Base-by-base conservation (phyloP, 2,329 filamentous ascomycete species). In the Lachnellula hyalina region DNA sequence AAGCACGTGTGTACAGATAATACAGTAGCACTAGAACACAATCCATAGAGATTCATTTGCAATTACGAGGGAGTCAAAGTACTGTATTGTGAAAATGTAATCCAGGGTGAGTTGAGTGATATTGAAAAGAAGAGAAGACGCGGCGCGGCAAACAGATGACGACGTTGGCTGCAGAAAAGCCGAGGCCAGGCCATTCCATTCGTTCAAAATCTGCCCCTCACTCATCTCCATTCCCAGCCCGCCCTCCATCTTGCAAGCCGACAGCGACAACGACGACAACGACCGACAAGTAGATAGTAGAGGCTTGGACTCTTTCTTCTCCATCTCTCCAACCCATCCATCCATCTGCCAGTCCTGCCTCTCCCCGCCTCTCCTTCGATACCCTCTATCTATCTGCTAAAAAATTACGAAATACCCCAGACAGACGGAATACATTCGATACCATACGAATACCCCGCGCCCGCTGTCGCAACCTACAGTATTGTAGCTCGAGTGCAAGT, bases 101-200 rank as follows among this genome's bases (percentile, higher is more conserved):
- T 44, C 17, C 19, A 44, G 8, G 28, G 28, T 32, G 28, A 32
- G 28, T 32, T 32, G 28, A 32, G 28, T 32, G 28, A 32, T 11
- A 32, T 32, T 32, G 28, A 11, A 32, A 11, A 36, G 19, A 17
- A n/a, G 11, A 3, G 35, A 54, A 41, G 45, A 9, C 23, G 21
- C 23, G 34, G 34, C 21, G 48, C 12, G 17, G 41, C 28, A 51
- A 55, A 55, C n/a, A 14, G 4, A 49, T 17, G 34, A 40, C 48
- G 53, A 55, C 53, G 53, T 51, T 32, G 8, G 9, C 9, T 49
- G 48, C 48, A 44, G 28, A 25, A 41, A 49, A 46, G 42, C 52
- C 48, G 40, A 42, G 32, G 23, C 17, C 45, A 40, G 15, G 28
- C 19, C 34, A 48, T 21, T 21, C 21, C 21, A 21, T 21, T 21